These are phyloP conservation scores for Colletotrichum tropicale DNA, from an alignment of 2,329 filamentous ascomycete genomes.

Conservation along the genomic window DNA sequence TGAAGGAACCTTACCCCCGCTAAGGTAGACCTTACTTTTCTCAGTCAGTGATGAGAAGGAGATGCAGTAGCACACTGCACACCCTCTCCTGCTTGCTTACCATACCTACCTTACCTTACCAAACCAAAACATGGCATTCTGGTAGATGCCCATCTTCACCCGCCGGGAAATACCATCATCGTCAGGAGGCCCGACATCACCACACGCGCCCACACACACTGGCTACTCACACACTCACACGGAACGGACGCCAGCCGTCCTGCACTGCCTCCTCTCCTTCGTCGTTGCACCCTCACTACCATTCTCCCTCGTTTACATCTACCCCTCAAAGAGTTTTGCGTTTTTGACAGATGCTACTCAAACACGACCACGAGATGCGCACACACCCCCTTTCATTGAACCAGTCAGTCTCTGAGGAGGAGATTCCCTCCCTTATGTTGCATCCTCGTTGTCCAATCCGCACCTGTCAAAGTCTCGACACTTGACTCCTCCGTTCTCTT, in stretches of 20 bases:
- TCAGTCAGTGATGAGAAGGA: background rate
- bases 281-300: background rate
- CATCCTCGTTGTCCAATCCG: background rate
- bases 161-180: slow-evolving; percentile 13
- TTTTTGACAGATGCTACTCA: background rate
- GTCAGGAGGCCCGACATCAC: background rate
- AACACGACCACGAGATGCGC: background rate
- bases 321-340: background rate
- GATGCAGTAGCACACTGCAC: background rate
- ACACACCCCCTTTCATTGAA: background rate
- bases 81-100: background rate
- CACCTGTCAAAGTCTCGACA: background rate
- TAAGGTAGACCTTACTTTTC: background rate
- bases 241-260: slow-evolving; percentile 8
- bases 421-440: background rate
- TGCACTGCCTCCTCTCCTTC: slow-evolving; percentile 5
- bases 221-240: background rate
- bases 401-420: background rate
- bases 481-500: background rate
- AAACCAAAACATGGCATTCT: slow-evolving; percentile 16
- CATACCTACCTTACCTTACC: background rate
- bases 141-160: slow-evolving; percentile 7
- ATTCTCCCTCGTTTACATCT: background rate
- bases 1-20: background rate
- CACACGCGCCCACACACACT: background rate